Evolutionary conservation across 2,329 filamentous ascomycete genomes (phyloP).

Genomic region (Daldinia sp.): DNA sequence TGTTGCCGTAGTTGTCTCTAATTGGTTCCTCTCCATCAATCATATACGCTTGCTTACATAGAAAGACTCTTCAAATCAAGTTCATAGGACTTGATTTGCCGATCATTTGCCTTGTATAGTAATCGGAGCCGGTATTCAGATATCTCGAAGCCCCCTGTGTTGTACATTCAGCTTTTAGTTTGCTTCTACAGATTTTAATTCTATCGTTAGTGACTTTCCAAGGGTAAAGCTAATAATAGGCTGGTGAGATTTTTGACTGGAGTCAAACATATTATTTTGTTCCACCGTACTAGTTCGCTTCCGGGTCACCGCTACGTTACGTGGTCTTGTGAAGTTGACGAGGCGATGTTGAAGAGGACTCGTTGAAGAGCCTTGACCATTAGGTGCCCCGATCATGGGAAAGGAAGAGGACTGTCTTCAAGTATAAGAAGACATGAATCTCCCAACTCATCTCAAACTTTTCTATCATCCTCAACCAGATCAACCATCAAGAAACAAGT

Average conservation of each 20-base stretch:
- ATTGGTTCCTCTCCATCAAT: slow-evolving; percentile 15
- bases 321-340: neutral
- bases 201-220: neutral
- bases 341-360: neutral
- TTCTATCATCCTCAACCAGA: slow-evolving; percentile 32
- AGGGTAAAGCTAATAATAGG: neutral
- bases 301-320: slow-evolving; percentile 15
- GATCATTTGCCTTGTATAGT: slow-evolving; percentile 36
- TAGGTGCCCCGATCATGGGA: neutral
- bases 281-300: slow-evolving; percentile 2
- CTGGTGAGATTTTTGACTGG: neutral
- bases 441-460: slow-evolving; percentile 7
- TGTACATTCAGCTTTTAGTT: slow-evolving; percentile 11
- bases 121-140: slow-evolving; percentile 11
- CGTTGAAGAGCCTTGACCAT: slow-evolving; percentile 7
- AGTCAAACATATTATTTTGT: neutral
- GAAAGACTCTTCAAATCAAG: slow-evolving; percentile 25
- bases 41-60: slow-evolving; percentile 5
- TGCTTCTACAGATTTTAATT: neutral
- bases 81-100: slow-evolving; percentile 4
- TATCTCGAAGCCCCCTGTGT: slow-evolving; percentile 21
- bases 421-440: slow-evolving; percentile 39
- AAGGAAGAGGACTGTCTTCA: slow-evolving; percentile 4
- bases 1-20: slow-evolving; percentile 14
- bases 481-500: slow-evolving; percentile 20